Conservation (phyloP, 2,329 filamentous ascomycete genomes). For the Dothidotthia symphoricarpi region DNA sequence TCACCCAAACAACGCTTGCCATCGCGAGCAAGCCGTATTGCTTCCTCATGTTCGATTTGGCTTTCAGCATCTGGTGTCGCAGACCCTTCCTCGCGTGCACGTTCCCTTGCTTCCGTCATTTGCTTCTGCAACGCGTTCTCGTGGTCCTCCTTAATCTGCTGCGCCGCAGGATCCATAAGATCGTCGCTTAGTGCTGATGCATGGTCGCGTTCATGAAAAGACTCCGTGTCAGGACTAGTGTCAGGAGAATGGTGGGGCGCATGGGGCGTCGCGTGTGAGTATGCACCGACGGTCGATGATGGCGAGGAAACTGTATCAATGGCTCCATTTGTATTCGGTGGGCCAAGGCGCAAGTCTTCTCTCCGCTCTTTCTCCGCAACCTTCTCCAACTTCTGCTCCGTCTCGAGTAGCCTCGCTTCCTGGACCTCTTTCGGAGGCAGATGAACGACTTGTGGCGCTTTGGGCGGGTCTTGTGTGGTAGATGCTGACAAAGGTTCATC, state of each 20-base stretch:
- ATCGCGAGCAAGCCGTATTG: constrained; percentile 38
- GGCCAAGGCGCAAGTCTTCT: constrained; percentile 38
- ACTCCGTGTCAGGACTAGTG: constrained; percentile 68
- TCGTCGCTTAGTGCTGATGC: constrained; percentile 30
- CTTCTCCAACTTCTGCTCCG: constrained; percentile 41
- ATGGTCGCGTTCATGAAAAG: constrained; percentile 41
- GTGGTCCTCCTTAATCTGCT: constrained; percentile 53
- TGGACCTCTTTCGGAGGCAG: constrained; percentile 52
- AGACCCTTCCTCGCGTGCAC: constrained; percentile 46
- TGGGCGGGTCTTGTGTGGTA: constrained; percentile 3
- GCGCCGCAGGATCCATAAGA: constrained; percentile 37
- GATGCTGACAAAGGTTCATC: not conserved
- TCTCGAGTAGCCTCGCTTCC: constrained; percentile 48
- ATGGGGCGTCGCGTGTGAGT: constrained; percentile 70
- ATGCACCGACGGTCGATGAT: constrained; percentile 65
- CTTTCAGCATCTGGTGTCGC: constrained; percentile 60
- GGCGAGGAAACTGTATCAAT: constrained; percentile 49
- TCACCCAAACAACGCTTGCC: constrained; percentile 30
- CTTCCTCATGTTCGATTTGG: constrained; percentile 55
- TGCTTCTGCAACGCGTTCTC: constrained; percentile 53
- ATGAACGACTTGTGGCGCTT: constrained; percentile 44
- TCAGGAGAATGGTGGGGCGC: constrained; percentile 67
- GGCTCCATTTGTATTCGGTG: constrained; percentile 23
- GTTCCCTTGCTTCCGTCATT: constrained; percentile 46
- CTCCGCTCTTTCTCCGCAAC: constrained; percentile 39